Conservation (phyloP, 805 yeast genomes). For the Ogataea naganishii region DNA sequence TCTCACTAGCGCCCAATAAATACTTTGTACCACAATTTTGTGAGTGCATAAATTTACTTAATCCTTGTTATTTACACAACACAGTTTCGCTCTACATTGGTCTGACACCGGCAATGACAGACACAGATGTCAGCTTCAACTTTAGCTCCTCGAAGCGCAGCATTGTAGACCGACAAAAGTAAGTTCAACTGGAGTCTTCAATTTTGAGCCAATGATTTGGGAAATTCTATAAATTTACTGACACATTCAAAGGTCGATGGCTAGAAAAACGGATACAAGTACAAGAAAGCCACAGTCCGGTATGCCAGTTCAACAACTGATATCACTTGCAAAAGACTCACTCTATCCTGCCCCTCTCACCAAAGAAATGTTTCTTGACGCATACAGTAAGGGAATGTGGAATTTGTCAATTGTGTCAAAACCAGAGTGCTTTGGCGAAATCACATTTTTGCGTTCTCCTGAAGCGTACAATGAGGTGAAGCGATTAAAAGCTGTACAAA, state of each 20-base stretch:
- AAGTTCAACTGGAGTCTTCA: too few species aligned
- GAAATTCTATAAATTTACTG: neutral
- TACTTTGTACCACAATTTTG: too few species aligned
- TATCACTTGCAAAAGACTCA: constrained; percentile 9
- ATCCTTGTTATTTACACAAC: too few species aligned
- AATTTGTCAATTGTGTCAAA: constrained; percentile 44
- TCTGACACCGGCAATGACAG: constrained; percentile 9
- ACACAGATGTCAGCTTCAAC: constrained; percentile 4
- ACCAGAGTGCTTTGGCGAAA: constrained; percentile 42
- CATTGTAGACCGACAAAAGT: too few species aligned
- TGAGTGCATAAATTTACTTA: too few species aligned
- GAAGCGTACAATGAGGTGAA: constrained; percentile 40
- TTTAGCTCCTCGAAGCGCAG: too few species aligned
- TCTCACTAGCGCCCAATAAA: too few species aligned
- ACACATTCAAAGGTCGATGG: too few species aligned
- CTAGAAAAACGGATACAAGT: too few species aligned
- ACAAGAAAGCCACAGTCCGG: too few species aligned
- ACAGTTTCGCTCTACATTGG: too few species aligned
- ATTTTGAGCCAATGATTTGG: neutral
- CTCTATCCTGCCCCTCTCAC: constrained; percentile 30
- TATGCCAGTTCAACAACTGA: too few species aligned
- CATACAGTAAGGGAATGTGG: constrained; percentile 48
- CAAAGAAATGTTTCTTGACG: constrained; percentile 45
- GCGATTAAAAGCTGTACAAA: constrained; percentile 35
- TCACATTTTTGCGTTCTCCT: constrained; percentile 52